A percentile compares a stretch with the other conserved stretches of the same genome.
Conservation (phyloP, 108 stramenopile genomes). For the Conticribra guillardii region DNA sequence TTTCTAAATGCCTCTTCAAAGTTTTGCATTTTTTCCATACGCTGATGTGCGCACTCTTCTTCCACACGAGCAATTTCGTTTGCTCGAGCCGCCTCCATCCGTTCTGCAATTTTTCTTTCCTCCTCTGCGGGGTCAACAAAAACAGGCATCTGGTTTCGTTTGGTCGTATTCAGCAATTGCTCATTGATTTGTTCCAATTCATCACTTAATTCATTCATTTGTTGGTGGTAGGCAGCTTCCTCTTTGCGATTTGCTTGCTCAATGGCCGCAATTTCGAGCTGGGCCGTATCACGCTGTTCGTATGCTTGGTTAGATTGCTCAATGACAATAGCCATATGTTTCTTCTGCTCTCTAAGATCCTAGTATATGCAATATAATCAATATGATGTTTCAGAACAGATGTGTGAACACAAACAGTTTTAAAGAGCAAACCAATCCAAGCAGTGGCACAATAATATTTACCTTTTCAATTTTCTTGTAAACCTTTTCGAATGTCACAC, state of each 20-base stretch:
- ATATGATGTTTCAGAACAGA: background rate
- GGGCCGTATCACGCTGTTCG: conserved; percentile 86
- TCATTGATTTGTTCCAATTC: conserved; percentile 41
- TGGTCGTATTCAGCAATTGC: conserved; percentile 28
- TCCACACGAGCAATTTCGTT: conserved; percentile 38
- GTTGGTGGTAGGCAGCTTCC: conserved; percentile 74
- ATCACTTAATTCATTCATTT: conserved; percentile 64
- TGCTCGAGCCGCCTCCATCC: conserved; percentile 32
- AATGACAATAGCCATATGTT: conserved; percentile 84
- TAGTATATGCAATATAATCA: background rate
- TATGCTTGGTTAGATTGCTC: conserved; percentile 84
- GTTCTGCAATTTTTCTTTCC: conserved; percentile 37
- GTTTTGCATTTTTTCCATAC: conserved; percentile 66
- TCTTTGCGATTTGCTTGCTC: conserved; percentile 83
- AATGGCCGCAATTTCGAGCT: conserved; percentile 84
- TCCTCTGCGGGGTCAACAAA: conserved; percentile 39
- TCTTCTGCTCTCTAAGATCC: conserved; percentile 82
- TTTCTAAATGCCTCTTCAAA: conserved; percentile 86
- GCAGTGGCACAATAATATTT: conserved; percentile 1
- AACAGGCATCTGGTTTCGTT: conserved; percentile 27
- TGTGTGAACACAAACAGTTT: background rate
- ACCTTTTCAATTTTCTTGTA: conserved; percentile 81
- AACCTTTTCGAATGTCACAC: conserved; percentile 85
- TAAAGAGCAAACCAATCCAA: background rate
- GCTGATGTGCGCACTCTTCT: conserved; percentile 42